Evolutionary conservation across 2,329 filamentous ascomycete genomes (phyloP).

Genomic region (Dothistroma pini): DNA sequence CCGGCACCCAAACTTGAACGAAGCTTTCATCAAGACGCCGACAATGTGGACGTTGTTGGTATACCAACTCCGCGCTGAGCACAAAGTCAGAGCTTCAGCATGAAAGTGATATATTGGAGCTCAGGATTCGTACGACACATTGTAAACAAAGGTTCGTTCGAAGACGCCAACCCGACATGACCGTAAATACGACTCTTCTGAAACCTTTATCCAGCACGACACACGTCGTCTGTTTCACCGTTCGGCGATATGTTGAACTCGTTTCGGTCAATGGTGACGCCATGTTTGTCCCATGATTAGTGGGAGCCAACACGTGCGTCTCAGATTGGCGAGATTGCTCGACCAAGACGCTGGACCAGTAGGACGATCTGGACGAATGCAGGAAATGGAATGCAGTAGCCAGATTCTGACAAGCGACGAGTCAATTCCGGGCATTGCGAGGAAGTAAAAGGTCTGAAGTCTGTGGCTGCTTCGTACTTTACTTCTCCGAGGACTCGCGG

Average conservation of each 20-base stretch:
- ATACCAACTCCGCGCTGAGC: not conserved
- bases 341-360: not conserved
- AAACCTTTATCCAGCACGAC: not conserved
- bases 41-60: not conserved
- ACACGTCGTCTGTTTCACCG: not conserved
- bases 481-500: too few relatives aligned
- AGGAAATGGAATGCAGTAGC: not conserved
- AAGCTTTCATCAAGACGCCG: too few relatives aligned
- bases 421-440: too few relatives aligned
- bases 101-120: not conserved
- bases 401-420: not conserved
- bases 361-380: not conserved
- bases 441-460: too few relatives aligned
- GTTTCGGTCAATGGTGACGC: not conserved
- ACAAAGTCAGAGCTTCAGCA: not conserved
- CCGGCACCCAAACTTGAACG: too few relatives aligned
- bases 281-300: not conserved
- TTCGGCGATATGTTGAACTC: not conserved
- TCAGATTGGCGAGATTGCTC: not conserved
- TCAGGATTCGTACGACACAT: not conserved
- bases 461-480: too few relatives aligned
- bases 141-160: not conserved
- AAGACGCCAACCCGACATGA: not conserved
- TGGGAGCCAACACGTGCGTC: not conserved
- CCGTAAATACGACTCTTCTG: not conserved